Evolutionary conservation across 1,284 basidiomycete genomes (phyloP).

Genomic region (Boletus semigastroideus): DNA sequence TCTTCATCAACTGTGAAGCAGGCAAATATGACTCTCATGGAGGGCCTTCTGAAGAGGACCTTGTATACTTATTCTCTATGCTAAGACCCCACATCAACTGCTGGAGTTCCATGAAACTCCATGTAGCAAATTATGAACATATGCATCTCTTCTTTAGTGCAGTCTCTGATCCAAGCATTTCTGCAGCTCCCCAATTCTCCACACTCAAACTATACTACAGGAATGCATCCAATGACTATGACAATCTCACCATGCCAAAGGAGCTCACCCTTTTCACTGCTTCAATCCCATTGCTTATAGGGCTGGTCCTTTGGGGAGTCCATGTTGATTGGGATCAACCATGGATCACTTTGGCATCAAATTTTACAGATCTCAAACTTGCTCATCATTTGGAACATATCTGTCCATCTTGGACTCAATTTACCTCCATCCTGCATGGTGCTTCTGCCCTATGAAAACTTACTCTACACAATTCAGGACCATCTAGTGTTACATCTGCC

Average conservation of each 20-base stretch:
- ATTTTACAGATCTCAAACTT: slow-evolving; percentile 50
- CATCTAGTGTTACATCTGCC: no score
- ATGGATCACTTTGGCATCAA: slow-evolving; percentile 6
- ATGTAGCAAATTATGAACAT: slow-evolving; percentile 43
- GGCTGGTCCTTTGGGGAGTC: slow-evolving; percentile 58
- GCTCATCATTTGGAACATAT: slow-evolving; percentile 58
- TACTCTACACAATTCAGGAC: slow-evolving; percentile 53
- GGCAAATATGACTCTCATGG: not conserved
- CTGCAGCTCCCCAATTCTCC: slow-evolving; percentile 50
- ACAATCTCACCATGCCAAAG: slow-evolving; percentile 22
- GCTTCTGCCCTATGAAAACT: slow-evolving; percentile 51
- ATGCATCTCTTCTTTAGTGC: slow-evolving; percentile 46
- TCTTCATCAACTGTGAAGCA: slow-evolving; percentile 20
- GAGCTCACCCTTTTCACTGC: slow-evolving; percentile 52
- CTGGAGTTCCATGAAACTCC: slow-evolving; percentile 51
- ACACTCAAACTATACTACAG: slow-evolving; percentile 47
- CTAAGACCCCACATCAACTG: slow-evolving; percentile 51
- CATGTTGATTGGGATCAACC: slow-evolving; percentile 59
- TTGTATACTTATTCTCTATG: slow-evolving; percentile 45
- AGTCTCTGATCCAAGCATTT: slow-evolving; percentile 37
- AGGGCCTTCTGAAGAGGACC: slow-evolving; percentile 27
- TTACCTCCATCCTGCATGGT: slow-evolving; percentile 44
- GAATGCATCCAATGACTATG: slow-evolving; percentile 27
- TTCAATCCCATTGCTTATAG: slow-evolving; percentile 47
- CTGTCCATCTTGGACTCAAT: slow-evolving; percentile 52